Evolutionary conservation across 345 rosid species (phyloP).

Genomic region (Brassica cretica): DNA sequence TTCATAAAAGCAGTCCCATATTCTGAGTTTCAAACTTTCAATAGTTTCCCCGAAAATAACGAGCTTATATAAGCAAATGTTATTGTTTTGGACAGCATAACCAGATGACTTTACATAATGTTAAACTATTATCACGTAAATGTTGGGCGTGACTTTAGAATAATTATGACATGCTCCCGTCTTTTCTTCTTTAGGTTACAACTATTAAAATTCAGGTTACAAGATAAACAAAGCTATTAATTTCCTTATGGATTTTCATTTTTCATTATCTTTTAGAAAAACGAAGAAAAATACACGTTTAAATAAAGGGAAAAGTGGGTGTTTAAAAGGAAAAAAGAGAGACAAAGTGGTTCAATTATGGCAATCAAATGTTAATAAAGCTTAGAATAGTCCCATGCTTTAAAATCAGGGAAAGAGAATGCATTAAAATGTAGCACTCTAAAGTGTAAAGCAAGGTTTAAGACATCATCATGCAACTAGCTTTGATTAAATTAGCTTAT

Average conservation of each 20-base stretch:
- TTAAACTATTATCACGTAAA: neutral
- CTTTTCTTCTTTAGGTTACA: neutral
- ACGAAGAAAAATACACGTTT: constrained; percentile 7
- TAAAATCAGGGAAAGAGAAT: constrained; percentile 26
- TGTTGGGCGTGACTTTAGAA: neutral
- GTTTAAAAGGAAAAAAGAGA: neutral
- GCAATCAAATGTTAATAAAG: constrained; percentile 27
- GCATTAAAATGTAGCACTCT: constrained; percentile 4
- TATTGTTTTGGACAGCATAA: neutral
- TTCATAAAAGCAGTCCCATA: neutral
- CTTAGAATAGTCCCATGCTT: constrained; percentile 21
- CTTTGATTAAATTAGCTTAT: constrained; percentile 1
- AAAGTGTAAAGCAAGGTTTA: constrained; percentile 17
- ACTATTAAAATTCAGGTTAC: neutral
- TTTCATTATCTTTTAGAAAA: neutral
- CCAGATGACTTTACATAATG: neutral
- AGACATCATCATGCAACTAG: constrained; percentile 6
- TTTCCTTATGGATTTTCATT: neutral
- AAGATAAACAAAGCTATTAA: neutral
- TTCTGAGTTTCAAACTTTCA: neutral
- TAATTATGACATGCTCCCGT: neutral
- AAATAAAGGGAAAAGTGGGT: constrained; percentile 22
- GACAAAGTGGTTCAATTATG: constrained; percentile 25
- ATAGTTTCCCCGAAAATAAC: neutral
- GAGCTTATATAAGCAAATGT: neutral